A percentile compares a stretch with the other conserved stretches of the same genome.
Evolutionary conservation across 1,139 yeast species (phyloP).

Genomic region (Hyphopichia pseudoburtonii): DNA sequence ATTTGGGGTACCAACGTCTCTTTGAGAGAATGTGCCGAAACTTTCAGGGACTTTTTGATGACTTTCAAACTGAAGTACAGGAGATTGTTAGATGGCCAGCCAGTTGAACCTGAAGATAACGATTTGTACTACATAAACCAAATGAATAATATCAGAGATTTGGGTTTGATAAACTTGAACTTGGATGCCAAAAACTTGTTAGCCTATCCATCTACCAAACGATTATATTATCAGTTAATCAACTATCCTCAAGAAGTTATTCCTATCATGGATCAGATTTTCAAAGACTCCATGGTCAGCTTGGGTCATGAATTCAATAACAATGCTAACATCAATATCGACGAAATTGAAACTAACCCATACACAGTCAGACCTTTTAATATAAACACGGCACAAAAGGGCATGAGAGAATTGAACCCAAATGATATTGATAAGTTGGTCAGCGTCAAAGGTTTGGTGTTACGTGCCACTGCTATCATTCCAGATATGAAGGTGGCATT

Average conservation of each 20-base stretch:
- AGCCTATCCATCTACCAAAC: constrained; percentile 73
- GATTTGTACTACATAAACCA: constrained; percentile 72
- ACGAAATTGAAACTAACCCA: constrained; percentile 74
- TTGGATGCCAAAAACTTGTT: constrained; percentile 79
- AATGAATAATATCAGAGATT: constrained; percentile 69
- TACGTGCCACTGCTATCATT: constrained; percentile 85
- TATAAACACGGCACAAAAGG: constrained; percentile 61
- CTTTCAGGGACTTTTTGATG: constrained; percentile 80
- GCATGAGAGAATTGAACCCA: constrained; percentile 95
- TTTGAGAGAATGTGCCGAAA: constrained; percentile 78
- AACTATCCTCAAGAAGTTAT: constrained; percentile 96
- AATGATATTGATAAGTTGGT: constrained; percentile 93
- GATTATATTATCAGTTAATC: constrained; percentile 78
- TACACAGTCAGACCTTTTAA: constrained; percentile 90
- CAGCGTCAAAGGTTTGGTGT: constrained; percentile 84
- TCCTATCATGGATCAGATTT: constrained; percentile 96
- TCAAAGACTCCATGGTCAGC: constrained; percentile 86
- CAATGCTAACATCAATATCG: constrained; percentile 42
- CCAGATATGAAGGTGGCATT: constrained; percentile 99
- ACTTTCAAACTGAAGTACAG: constrained; percentile 80
- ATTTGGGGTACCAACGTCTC: constrained; percentile 99
- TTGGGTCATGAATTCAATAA: constrained; percentile 46
- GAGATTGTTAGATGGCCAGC: constrained; percentile 45
- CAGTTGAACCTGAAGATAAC: constrained; percentile 58
- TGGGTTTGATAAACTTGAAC: constrained; percentile 81